Evolutionary conservation across 2,329 filamentous ascomycete species (phyloP).

Genomic region (Cladosporium colombiae): DNA sequence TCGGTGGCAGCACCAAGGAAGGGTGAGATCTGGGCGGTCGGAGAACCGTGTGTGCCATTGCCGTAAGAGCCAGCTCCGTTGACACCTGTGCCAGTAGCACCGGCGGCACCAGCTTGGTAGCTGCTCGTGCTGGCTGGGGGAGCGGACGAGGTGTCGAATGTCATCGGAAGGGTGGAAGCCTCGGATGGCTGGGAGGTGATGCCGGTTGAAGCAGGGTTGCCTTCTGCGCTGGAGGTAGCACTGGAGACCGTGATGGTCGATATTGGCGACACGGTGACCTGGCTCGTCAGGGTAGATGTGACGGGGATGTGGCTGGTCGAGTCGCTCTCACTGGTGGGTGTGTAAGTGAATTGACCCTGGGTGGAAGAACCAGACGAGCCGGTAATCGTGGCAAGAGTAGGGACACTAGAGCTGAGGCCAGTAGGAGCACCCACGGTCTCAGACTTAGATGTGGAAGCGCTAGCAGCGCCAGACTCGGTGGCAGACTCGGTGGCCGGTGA

Average conservation of each 20-base stretch:
- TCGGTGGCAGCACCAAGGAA: conserved; percentile 22
- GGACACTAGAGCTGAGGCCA: not conserved
- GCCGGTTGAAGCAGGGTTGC: conserved; percentile 1
- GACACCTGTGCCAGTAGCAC: conserved; percentile 21
- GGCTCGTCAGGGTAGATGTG: conserved; percentile 11
- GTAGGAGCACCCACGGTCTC: not conserved
- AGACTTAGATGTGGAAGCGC: not conserved
- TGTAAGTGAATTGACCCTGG: not conserved
- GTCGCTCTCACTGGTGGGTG: not conserved
- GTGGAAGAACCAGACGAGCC: not conserved
- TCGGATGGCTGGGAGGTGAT: conserved; percentile 6
- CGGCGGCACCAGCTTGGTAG: conserved; percentile 19
- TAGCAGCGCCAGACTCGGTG: not conserved
- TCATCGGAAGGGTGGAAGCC: not conserved
- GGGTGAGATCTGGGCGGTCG: conserved; percentile 19
- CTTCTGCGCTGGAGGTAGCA: not conserved
- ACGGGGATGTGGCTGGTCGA: conserved; percentile 13
- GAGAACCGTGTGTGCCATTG: conserved; percentile 24
- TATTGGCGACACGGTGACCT: conserved; percentile 14
- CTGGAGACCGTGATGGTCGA: conserved; percentile 5
- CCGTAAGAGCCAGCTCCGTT: not conserved
- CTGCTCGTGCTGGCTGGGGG: conserved; percentile 22
- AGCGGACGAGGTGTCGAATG: not conserved
- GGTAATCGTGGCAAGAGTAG: not conserved
- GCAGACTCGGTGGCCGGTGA: not conserved